These are phyloP conservation scores for Odonthalia washingtoniensis DNA, from an alignment of 31 red algal species.

Conservation along the genomic window DNA sequence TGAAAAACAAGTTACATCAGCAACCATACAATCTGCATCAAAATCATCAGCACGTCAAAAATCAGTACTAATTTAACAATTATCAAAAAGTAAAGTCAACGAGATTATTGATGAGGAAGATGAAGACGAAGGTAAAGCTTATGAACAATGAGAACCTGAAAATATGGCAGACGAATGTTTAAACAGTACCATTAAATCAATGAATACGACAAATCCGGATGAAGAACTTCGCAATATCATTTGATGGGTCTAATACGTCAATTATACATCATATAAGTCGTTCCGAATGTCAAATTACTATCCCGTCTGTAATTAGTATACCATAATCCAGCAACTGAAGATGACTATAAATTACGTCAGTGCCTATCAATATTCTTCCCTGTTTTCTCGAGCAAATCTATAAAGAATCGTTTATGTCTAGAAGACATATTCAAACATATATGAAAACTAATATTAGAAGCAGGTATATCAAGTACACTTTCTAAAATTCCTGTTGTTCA, in stretches of 20 bases:
- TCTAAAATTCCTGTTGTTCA: conserved; percentile 46
- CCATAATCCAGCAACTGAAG: conserved; percentile 73
- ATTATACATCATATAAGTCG: conserved; percentile 49
- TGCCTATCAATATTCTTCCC: conserved; percentile 82
- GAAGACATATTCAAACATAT: conserved; percentile 69
- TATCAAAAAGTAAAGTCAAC: too few relatives aligned
- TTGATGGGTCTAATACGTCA: conserved; percentile 52
- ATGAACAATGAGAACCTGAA: too few relatives aligned
- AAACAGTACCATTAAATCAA: conserved; percentile 51
- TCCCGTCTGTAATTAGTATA: conserved; percentile 46
- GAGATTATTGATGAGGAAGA: too few relatives aligned
- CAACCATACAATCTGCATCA: too few relatives aligned
- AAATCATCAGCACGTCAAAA: too few relatives aligned
- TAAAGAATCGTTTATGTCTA: conserved; percentile 55
- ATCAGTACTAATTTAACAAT: too few relatives aligned
- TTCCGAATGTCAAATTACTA: conserved; percentile 45
- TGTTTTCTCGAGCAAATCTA: conserved; percentile 45
- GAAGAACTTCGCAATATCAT: conserved; percentile 39
- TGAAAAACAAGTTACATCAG: too few relatives aligned
- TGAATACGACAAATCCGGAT: conserved; percentile 48
- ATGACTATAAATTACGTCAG: conserved; percentile 62
- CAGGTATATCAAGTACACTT: conserved; percentile 51
- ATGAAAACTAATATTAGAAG: conserved; percentile 39
- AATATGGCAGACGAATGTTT: too few relatives aligned
- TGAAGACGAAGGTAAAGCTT: too few relatives aligned